Evolutionary conservation across 2,329 filamentous ascomycete genomes (phyloP).

Genomic region (Trichoderma citrinoviride): DNA sequence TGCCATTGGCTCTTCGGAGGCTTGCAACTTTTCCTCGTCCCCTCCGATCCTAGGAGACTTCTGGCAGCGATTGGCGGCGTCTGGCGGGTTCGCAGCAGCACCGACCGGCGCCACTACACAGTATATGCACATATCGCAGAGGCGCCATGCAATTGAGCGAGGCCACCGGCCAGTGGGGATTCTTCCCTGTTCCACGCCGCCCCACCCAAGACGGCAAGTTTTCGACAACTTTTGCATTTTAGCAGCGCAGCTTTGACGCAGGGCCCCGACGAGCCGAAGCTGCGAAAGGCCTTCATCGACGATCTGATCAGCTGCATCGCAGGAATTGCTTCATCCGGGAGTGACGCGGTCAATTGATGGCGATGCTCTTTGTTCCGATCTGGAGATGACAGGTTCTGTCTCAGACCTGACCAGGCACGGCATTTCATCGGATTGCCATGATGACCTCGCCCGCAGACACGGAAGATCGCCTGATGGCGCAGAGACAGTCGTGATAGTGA

Average conservation of each 20-base stretch:
- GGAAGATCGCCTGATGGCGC: conserved; percentile 3
- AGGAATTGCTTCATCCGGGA: neutral
- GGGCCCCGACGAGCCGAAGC: conserved; percentile 14
- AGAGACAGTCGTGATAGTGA: neutral
- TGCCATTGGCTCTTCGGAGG: conserved; percentile 7
- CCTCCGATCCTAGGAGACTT: conserved; percentile 19
- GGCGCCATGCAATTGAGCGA: conserved; percentile 7
- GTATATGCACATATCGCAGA: conserved; percentile 17
- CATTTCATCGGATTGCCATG: neutral
- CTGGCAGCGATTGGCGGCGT: neutral
- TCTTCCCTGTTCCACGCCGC: neutral
- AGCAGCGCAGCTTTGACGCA: neutral
- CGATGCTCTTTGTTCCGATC: too few species aligned
- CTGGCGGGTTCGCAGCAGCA: too few species aligned
- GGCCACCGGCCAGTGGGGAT: neutral
- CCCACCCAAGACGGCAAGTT: conserved; percentile 14
- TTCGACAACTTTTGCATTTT: conserved; percentile 12
- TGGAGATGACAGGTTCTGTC: neutral
- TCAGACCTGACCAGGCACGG: neutral
- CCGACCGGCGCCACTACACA: conserved; percentile 12
- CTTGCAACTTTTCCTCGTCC: conserved; percentile 2
- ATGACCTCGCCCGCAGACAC: neutral
- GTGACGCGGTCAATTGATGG: neutral
- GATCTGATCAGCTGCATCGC: neutral
- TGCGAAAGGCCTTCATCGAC: conserved; percentile 9